Evolutionary conservation across 1,139 yeast genomes (phyloP).

Genomic region (Sugiyamaella japonica): DNA sequence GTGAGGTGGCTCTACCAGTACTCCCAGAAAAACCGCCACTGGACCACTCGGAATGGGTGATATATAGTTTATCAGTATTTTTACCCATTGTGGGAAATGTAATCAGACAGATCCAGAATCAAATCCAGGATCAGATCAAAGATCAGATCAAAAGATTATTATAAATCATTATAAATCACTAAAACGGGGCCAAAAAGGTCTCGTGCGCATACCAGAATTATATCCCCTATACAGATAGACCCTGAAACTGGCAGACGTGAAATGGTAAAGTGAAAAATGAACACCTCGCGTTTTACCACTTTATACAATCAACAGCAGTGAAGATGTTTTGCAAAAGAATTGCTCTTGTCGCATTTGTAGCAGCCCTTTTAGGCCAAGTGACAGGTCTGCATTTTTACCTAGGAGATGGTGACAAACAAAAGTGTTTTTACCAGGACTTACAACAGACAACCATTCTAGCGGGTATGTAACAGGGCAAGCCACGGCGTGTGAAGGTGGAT

Average conservation of each 20-base stretch:
- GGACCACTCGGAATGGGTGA: conserved; percentile 43
- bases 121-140: too few species aligned
- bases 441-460: conserved; percentile 58
- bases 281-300: conserved; percentile 1
- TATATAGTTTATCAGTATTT: conserved; percentile 42
- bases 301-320: not conserved
- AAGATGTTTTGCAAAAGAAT: conserved; percentile 14
- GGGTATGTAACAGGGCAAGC: conserved; percentile 43
- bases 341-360: conserved; percentile 10
- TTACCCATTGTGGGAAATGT: conserved; percentile 42
- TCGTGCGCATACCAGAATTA: not conserved
- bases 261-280: conserved; percentile 1
- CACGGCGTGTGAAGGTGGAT: not conserved
- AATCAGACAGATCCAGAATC: too few species aligned
- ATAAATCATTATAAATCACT: too few species aligned
- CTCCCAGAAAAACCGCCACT: conserved; percentile 36
- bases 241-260: not conserved
- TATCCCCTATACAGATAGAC: not conserved
- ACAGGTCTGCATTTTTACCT: conserved; percentile 53
- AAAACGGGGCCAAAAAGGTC: too few species aligned
- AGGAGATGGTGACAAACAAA: conserved; percentile 54
- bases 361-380: conserved; percentile 28
- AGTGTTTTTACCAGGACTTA: conserved; percentile 68
- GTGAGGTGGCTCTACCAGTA: conserved; percentile 21
- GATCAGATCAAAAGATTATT: too few species aligned